These are phyloP conservation scores for Furcasterigmium furcatum DNA, from an alignment of 2,329 filamentous ascomycete genomes.

Conservation along the genomic window DNA sequence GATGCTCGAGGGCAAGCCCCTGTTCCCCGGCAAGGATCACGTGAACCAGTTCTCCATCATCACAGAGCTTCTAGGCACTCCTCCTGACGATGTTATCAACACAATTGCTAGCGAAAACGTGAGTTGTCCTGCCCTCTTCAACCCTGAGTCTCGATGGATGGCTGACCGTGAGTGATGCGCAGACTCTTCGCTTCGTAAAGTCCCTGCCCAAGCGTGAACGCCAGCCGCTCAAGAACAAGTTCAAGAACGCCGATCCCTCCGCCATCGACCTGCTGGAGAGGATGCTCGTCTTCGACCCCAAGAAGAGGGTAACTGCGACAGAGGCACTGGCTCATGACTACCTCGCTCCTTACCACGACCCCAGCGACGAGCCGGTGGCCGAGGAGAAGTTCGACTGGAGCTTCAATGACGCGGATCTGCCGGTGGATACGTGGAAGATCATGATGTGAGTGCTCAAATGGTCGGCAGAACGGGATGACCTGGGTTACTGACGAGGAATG, in stretches of 20 bases:
- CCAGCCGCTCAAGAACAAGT: constrained; percentile 82
- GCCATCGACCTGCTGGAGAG: constrained; percentile 91
- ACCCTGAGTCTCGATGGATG: too few species aligned
- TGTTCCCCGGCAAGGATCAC: constrained; percentile 98
- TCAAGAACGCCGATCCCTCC: constrained; percentile 83
- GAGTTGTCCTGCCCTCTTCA: constrained; percentile 29
- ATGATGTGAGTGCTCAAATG: constrained; percentile 78
- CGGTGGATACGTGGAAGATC: constrained; percentile 99
- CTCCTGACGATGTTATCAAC: constrained; percentile 96
- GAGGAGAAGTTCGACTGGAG: constrained; percentile 99
- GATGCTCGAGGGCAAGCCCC: constrained; percentile 97
- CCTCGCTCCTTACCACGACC: constrained; percentile 94
- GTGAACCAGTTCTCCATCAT: constrained; percentile 99
- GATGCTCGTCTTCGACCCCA: constrained; percentile 99
- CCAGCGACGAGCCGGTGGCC: constrained; percentile 90
- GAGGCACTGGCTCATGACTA: constrained; percentile 90
- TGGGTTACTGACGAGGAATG: constrained; percentile 9
- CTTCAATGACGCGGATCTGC: constrained; percentile 96
- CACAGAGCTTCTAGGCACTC: constrained; percentile 92
- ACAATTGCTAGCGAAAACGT: constrained; percentile 98
- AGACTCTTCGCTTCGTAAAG: constrained; percentile 96
- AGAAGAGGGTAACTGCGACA: constrained; percentile 84
- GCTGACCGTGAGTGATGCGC: not conserved
- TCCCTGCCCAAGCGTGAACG: constrained; percentile 93
- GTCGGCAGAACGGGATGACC: not conserved